A percentile compares a stretch with the other conserved stretches of the same genome.
Evolutionary conservation across 1,139 yeast genomes (phyloP).

Genomic region (Blastobotrys aristatus): DNA sequence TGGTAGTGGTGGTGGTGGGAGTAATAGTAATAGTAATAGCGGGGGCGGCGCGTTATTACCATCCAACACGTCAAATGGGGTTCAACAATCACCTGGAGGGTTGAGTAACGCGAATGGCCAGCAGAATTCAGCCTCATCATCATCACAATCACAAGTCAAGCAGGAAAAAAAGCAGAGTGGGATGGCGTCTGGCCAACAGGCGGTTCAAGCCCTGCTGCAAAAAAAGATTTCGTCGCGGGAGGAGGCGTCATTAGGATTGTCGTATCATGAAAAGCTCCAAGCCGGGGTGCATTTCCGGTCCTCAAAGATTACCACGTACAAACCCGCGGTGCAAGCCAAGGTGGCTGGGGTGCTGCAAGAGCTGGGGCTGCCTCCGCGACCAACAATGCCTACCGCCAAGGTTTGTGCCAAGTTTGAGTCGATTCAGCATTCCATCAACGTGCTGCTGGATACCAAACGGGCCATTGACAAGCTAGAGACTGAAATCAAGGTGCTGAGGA

Average conservation of each 20-base stretch:
- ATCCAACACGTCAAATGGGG: neutral
- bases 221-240: constrained; percentile 69
- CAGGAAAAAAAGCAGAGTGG: constrained; percentile 22
- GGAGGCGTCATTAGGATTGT: constrained; percentile 79
- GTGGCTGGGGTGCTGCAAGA: constrained; percentile 72
- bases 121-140: constrained; percentile 8
- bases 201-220: constrained; percentile 40
- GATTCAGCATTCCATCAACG: constrained; percentile 63
- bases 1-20: too few species aligned
- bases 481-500: constrained; percentile 54
- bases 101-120: neutral
- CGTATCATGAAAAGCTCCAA: constrained; percentile 71
- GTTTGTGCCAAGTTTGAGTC: constrained; percentile 79
- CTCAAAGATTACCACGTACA: constrained; percentile 53
- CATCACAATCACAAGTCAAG: neutral
- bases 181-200: constrained; percentile 27
- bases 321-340: constrained; percentile 71
- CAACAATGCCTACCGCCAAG: constrained; percentile 82
- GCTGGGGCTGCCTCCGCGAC: constrained; percentile 68
- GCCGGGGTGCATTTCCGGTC: constrained; percentile 82
- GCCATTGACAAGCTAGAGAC: constrained; percentile 85
- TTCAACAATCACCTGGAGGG: neutral
- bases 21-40: neutral
- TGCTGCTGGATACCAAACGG: constrained; percentile 76
- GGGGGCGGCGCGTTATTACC: neutral